These are phyloP conservation scores for Leccinum broughii DNA, from an alignment of 768 basidiomycete species.

Conservation along the genomic window DNA sequence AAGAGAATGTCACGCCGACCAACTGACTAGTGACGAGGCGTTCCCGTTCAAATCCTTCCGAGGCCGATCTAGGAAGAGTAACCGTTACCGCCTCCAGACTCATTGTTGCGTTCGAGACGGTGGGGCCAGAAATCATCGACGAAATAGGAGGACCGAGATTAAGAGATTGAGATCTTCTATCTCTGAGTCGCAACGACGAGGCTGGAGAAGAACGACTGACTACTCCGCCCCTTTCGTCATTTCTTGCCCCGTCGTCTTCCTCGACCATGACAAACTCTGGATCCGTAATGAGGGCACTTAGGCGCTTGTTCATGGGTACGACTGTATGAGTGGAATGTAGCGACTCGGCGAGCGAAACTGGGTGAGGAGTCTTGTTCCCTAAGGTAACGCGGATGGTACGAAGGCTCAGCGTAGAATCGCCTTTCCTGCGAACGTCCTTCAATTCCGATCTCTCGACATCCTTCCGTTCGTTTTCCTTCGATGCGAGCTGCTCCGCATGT, in stretches of 20 bases:
- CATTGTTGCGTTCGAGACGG: slow-evolving; percentile 29
- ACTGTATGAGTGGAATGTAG: slow-evolving; percentile 73
- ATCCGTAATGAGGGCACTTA: slow-evolving; percentile 68
- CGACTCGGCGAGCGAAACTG: slow-evolving; percentile 78
- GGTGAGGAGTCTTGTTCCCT: slow-evolving; percentile 56
- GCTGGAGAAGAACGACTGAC: slow-evolving; percentile 41
- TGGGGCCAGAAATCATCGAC: slow-evolving; percentile 28
- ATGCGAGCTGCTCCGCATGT: slow-evolving; percentile 20
- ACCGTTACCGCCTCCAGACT: slow-evolving; percentile 33
- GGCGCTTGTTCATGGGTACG: slow-evolving; percentile 63
- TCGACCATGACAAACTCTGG: slow-evolving; percentile 67
- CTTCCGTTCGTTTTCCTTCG: slow-evolving; percentile 30
- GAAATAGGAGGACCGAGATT: slow-evolving; percentile 43
- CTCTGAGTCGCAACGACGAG: slow-evolving; percentile 45
- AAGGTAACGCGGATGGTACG: slow-evolving; percentile 64
- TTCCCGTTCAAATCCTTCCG: slow-evolving; percentile 39
- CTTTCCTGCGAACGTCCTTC: slow-evolving; percentile 79
- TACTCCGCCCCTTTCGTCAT: slow-evolving; percentile 18
- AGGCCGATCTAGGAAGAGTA: slow-evolving; percentile 28
- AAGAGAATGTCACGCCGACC: slow-evolving; percentile 43
- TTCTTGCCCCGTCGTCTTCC: slow-evolving; percentile 46
- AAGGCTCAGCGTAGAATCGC: slow-evolving; percentile 80
- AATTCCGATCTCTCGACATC: slow-evolving; percentile 38
- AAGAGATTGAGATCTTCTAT: slow-evolving; percentile 68
- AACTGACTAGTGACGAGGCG: slow-evolving; percentile 43